Base-by-base conservation (phyloP, 768 basidiomycete species). In the Serendipita indica region DNA sequence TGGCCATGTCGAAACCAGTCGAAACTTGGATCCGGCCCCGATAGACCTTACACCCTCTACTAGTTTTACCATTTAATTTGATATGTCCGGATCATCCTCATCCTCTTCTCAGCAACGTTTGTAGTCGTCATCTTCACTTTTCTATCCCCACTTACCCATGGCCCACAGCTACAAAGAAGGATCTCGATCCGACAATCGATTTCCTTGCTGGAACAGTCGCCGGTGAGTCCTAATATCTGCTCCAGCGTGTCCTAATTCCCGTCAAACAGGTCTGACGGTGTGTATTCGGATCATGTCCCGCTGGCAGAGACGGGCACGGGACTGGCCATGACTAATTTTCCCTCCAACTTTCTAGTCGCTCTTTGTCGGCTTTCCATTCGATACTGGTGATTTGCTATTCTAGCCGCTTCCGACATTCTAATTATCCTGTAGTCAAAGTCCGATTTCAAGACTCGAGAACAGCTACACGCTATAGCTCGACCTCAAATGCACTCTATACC, bases 141-240 rank as follows among this genome's bases (percentile, higher is more conserved):
- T n/a, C n/a, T n/a, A n/a, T n/a, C n/a, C n/a, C n/a, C n/a, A n/a
- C 35, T 37, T 37, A 18, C 35, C 35, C 35, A 37, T 10, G 35
- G 35, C 35, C 18, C 12, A 43, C 16, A 43, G 41, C 18, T 43
- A 22, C 49, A 54, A 60, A 60, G 33, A 35, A 13, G 16, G 41
- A 60, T 27, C 25, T 65, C 32, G 39, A 60, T 64, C 84, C 86
- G 1, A 77, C 77, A 1, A 68, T 87, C 20, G 86, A 93, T 67
- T 90, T 91, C 68, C 67, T 80, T 39, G 87, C 87, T 3, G 89
- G 89, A 3, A 88, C 87, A 0, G 70, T 83, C 33, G 81, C 82
- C 60, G 78, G 79, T 77, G 41, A 2, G 68, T 61, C 33, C 2
- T 20, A 16, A 7, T 30, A 49, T 35, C 20, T 49, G 33, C 2